phyloP scores from a whole-genome alignment of 2,329 filamentous ascomycete species.

The Colletotrichum simmondsii region DNA sequence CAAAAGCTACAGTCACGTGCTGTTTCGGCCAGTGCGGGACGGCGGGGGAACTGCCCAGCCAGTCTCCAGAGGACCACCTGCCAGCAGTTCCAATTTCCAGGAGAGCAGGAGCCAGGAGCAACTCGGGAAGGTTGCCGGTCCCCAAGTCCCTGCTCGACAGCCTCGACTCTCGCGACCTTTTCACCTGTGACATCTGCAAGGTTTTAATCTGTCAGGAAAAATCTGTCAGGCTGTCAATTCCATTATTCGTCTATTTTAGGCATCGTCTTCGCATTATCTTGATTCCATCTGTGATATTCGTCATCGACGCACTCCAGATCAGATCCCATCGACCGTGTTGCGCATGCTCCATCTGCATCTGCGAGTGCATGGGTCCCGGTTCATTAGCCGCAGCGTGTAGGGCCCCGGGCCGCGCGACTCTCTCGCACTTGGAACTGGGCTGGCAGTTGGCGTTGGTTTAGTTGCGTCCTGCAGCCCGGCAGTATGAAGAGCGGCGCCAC shows the following conservation, averaged over 20 bases:
- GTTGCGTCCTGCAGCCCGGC: constrained; percentile 5
- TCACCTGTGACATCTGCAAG: not conserved
- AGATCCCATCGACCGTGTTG: not conserved
- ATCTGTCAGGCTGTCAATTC: not conserved
- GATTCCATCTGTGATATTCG: not conserved
- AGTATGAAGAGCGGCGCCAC: constrained; percentile 18
- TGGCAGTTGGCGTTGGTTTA: not conserved
- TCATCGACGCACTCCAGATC: not conserved
- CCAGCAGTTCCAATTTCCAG: not conserved
- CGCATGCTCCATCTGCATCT: not conserved
- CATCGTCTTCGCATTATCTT: not conserved
- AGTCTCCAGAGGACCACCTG: too few species aligned
- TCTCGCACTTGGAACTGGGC: not conserved
- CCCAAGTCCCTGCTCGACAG: not conserved
- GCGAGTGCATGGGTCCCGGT: not conserved
- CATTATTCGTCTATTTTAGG: not conserved
- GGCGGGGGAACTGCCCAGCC: not conserved
- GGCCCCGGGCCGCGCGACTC: not conserved
- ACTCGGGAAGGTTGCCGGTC: too few species aligned
- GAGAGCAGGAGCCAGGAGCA: not conserved
- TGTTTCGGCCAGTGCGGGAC: not conserved
- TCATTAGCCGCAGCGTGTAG: not conserved
- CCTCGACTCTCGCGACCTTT: not conserved
- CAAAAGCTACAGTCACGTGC: not conserved
- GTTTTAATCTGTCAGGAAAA: not conserved